Base-by-base conservation (phyloP, 129 eudicot genomes). In the Artemisia annua region DNA sequence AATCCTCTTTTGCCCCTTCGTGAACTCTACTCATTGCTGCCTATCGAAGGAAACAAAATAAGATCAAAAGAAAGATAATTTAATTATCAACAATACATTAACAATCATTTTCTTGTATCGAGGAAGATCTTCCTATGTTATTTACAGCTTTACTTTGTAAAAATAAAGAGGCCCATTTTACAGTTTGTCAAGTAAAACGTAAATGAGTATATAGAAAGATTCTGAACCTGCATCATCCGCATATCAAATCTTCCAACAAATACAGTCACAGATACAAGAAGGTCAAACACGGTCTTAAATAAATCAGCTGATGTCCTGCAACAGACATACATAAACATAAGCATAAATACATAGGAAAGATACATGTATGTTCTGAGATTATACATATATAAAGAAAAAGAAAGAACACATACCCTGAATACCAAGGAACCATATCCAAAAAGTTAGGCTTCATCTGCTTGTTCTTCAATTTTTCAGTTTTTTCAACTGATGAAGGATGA, bases 391-490 rank as follows among this genome's bases (percentile, higher is more conserved):
- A 61, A 75, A 39, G 15, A 30, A 19, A 55, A 70, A 80, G 17
- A 32, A 32, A 39, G 9, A 43, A 59, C 19, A 39, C 15, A 62
- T 90, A 94, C 99, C 99, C 99, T n/a, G 99, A 94, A 80, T 94
- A 94, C 99, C 99, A 94, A 78, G 99, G 99, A 81, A 94, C 99
- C 99, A 95, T 95, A 73, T 95, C 97, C 75, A 95, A 73, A 64
- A 95, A 95, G 12, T 90, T 94, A 57, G 99, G 99, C 75, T 90
- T 88, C 97, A 83, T 81, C 50, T 88, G 96, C 88, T 86, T 83
- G 76, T 90, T 86, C 75, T 90, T 95, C 85, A 86, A 63, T 80
- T 90, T 90, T 79, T 95, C 96, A 72, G 69, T 83, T 77, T 95
- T 90, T 75, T 90, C 87, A 44, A 90, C 89, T 49, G 99, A 88